Percentiles rank a stretch among this genome's conserved stretches.
Evolutionary conservation across 768 basidiomycete genomes (phyloP).

Genomic region (Suillus luteus): DNA sequence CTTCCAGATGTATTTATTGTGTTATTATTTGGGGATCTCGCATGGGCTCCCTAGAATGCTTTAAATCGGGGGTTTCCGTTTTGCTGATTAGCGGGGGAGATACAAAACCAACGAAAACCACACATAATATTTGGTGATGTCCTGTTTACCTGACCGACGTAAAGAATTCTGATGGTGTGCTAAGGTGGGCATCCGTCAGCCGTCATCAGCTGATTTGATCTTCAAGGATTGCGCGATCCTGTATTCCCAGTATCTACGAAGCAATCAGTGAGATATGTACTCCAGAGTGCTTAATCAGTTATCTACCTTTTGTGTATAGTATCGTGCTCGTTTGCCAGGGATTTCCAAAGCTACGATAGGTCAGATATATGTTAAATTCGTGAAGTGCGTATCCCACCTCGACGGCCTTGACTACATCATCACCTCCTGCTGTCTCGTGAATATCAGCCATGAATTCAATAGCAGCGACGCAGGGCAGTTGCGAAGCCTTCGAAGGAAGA

Average conservation of each 20-base stretch:
- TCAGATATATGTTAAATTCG: constrained; percentile 8
- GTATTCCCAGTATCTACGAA: constrained; percentile 72
- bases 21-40: background rate
- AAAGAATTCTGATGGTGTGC: constrained; percentile 19
- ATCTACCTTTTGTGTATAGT: constrained; percentile 74
- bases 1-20: background rate
- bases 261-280: constrained; percentile 17
- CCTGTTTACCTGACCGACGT: background rate
- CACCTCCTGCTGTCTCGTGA: constrained; percentile 57
- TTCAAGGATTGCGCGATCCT: constrained; percentile 57
- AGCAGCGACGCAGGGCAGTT: constrained; percentile 77
- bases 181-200: constrained; percentile 18
- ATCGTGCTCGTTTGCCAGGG: constrained; percentile 69
- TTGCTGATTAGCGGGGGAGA: background rate
- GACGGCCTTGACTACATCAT: constrained; percentile 46
- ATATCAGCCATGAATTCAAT: constrained; percentile 87
- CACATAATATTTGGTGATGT: background rate
- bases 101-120: background rate
- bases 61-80: background rate
- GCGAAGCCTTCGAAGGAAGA: constrained; percentile 59
- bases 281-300: constrained; percentile 15
- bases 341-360: constrained; percentile 62
- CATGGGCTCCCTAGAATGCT: background rate
- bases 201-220: constrained; percentile 8
- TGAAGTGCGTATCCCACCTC: constrained; percentile 39